Percentiles rank a stretch among this genome's conserved stretches.
phyloP scores from a whole-genome alignment of 1,139 yeast genomes.

The Suhomyces taliae region DNA sequence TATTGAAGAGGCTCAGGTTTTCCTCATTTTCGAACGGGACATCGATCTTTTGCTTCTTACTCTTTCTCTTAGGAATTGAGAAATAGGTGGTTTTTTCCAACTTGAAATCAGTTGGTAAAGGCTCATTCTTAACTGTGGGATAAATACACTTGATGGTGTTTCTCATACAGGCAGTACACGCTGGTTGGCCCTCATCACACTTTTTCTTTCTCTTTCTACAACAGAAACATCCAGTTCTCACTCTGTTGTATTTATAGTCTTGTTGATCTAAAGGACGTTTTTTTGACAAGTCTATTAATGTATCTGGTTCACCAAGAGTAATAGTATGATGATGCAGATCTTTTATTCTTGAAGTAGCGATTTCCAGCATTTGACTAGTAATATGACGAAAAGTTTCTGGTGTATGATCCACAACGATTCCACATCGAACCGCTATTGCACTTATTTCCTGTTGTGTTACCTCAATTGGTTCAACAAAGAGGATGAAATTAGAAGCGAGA shows the following conservation, averaged over 20 bases:
- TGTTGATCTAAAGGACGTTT: neutral
- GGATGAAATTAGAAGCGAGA: no score
- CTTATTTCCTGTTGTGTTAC: no score
- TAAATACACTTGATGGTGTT: constrained; percentile 41
- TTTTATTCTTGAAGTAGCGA: neutral
- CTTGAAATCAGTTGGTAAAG: constrained; percentile 29
- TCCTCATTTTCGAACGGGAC: neutral
- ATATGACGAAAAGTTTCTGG: neutral
- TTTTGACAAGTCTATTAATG: no score
- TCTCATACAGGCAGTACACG: constrained; percentile 38
- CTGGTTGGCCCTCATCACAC: constrained; percentile 45
- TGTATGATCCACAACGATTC: neutral
- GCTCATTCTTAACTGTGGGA: constrained; percentile 32
- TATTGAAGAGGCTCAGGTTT: constrained; percentile 13
- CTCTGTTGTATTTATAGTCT: constrained; percentile 22
- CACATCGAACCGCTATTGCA: neutral
- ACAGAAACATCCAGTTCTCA: constrained; percentile 47
- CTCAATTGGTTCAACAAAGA: no score
- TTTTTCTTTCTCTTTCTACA: constrained; percentile 52
- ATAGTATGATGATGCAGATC: neutral
- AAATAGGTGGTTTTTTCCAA: constrained; percentile 19
- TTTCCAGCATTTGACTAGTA: neutral
- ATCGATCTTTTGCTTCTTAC: neutral
- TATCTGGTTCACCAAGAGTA: neutral
- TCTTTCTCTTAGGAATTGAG: constrained; percentile 2